phyloP scores from a whole-genome alignment of 148 eudicot species.

The Oxyria digyna region DNA sequence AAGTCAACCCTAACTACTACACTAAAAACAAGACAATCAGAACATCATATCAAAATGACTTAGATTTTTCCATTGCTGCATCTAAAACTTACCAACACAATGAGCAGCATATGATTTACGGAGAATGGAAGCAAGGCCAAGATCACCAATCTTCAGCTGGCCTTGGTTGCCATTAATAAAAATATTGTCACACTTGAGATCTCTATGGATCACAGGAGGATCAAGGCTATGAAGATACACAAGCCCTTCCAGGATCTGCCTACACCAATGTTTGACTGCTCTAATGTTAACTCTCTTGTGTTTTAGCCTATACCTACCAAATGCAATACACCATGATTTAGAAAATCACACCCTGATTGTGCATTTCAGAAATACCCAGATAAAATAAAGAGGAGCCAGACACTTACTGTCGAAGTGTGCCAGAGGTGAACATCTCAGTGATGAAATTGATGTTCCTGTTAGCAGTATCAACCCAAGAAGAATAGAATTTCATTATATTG shows the following conservation, averaged over 20 bases:
- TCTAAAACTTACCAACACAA: not conserved
- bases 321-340: not conserved
- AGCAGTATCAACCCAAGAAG: slow-evolving; percentile 4
- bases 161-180: not conserved
- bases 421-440: slow-evolving; percentile 8
- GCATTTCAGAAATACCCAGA: not conserved
- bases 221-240: slow-evolving; percentile 2
- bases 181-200: slow-evolving; percentile 1
- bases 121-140: not conserved
- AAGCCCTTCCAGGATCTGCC: slow-evolving; percentile 4
- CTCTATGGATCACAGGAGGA: slow-evolving; percentile 6
- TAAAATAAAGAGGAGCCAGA: not conserved
- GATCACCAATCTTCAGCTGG: slow-evolving; percentile 1
- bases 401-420: not conserved
- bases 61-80: not conserved
- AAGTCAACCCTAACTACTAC: not conserved
- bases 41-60: not conserved
- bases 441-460: not conserved
- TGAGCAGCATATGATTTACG: not conserved
- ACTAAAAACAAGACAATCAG: not conserved
- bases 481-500: not conserved
- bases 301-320: slow-evolving; percentile 10
- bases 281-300: not conserved
- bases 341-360: not conserved
- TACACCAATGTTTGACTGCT: not conserved